Evolutionary conservation across 23 red algal genomes (phyloP).

Genomic region (Gracilaria gracilis): DNA sequence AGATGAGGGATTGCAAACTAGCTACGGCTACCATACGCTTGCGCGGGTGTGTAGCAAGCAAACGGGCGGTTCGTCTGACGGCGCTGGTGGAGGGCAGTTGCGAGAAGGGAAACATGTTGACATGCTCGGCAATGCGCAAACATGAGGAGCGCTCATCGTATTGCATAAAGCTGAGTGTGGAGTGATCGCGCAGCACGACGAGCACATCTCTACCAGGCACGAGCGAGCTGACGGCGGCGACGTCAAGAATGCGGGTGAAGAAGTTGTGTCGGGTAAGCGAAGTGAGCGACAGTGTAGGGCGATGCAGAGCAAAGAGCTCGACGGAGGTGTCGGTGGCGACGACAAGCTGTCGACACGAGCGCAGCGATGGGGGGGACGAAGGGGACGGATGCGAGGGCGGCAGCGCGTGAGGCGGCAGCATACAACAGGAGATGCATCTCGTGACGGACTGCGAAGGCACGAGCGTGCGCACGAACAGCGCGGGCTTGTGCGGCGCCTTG

Average conservation of each 20-base stretch:
- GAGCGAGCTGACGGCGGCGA: constrained; percentile 50
- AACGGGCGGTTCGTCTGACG: background rate
- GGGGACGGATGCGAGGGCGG: constrained; percentile 13
- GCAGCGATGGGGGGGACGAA: constrained; percentile 29
- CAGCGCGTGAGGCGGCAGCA: constrained; percentile 40
- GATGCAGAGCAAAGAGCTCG: constrained; percentile 29
- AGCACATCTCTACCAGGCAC: constrained; percentile 58
- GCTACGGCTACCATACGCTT: constrained; percentile 60
- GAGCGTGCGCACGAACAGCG: constrained; percentile 54
- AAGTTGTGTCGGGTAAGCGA: constrained; percentile 35
- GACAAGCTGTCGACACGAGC: constrained; percentile 53
- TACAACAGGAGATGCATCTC: constrained; percentile 32
- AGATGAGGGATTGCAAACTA: constrained; percentile 33
- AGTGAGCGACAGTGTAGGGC: constrained; percentile 29
- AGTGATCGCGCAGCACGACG: constrained; percentile 36
- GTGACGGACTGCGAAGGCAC: constrained; percentile 14
- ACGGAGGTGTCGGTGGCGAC: constrained; percentile 39
- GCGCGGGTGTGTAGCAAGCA: constrained; percentile 60
- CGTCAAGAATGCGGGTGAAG: constrained; percentile 26
- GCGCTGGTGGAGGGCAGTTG: constrained; percentile 7
- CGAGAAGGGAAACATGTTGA: constrained; percentile 5
- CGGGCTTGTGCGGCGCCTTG: constrained; percentile 21
- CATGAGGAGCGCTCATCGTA: constrained; percentile 33
- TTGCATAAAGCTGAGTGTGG: constrained; percentile 52
- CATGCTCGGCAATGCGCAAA: constrained; percentile 40